Base-by-base conservation (phyloP, 2,329 filamentous ascomycete species). In the Diaporthe ampelina region DNA sequence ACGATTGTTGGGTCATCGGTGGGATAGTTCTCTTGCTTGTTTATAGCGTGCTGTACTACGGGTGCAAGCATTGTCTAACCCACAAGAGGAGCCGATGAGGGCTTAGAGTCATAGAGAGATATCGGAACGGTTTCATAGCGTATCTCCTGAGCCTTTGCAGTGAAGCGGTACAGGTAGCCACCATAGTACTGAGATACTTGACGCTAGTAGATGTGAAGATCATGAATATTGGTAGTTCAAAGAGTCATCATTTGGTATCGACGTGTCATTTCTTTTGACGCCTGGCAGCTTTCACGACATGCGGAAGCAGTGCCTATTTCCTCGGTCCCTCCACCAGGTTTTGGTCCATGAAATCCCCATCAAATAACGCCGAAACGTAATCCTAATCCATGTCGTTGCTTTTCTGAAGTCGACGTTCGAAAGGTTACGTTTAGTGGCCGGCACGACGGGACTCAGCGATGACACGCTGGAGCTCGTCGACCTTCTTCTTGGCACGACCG, bases 401-500 rank as follows among this genome's bases (percentile, higher is more conserved):
- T 73, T 43, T 73, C 43, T 68, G 71, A 72, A 56, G 50, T 63
- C 58, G 48, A 68, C 70, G 52, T 35, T 73, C 70, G 70, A 35
- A 43, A 57, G 48, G 65, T 29, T 61, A 75, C 71, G 77, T 84
- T 91, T 91, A 91, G 87, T 91, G 89, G 80, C 82, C 87, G 78
- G 86, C 84, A 82, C 89, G 87, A 88, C 96, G 95, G 85, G 95
- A 93, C 91, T 98, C 97, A 83, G 96, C 95, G 85, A 99, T 99
- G 88, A 99, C 94, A 84, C 94, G 92, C 89, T 95, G 94, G 89
- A 99, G 95, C 90, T 98, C 96, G 86, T 99, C 97, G 81, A 99
- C 97, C 96, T 99, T 99, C 86, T 91, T 93, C 96, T 99, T 99
- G 85, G 96, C 96, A 87, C 97, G 96, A 85, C 94, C 94, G 88